Evolutionary conservation across 495 filamentous ascomycete genomes (phyloP), one percentile per base, ranked within the genome.

Genomic region (Tuber borchii): DNA sequence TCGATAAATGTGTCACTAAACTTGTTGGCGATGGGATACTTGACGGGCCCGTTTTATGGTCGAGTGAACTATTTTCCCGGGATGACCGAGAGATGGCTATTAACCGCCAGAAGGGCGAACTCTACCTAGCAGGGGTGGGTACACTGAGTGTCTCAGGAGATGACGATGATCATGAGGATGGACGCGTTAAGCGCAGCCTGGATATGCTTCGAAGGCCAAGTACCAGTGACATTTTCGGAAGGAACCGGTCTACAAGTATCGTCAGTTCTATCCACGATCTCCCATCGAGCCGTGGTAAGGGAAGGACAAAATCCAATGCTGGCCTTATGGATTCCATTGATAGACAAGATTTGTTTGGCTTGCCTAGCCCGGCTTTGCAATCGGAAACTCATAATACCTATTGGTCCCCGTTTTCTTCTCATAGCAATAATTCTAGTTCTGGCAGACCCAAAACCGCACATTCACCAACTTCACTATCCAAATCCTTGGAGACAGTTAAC

Each of bases 21-120:
- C 86, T 99, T 2, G 91, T 97, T 31, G 93, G 94, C 51, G 92
- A 95, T 73, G 93, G 90, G 73, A 90, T 97, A 82, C 85, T 93
- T 68, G 93, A 97, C 65, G 92, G 93, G 0, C 93, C 95, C 12
- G 93, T 97, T 3, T 84, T 98, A 5, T 97, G 93, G 93, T 93
- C 94, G 0, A 97, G 94, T 81, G 93, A 94, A 71, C 86, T 99
- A 7, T 98, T 92, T 82, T 88, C 89, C 77, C 87, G 90, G 72
- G 95, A 97, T 79, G 91, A 93, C 74, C 88, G 87, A 51, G 89
- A 87, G 45, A 90, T 95, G 75, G 93, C 97, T 77, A 90, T 90
- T 71, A 88, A 87, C 44, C 88, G 87, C 26, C 87, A 86, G 77
- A 88, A 86, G 71, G 87, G 87, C 1, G 87, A 88, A 74, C 81